Percentiles rank a stretch among this genome's conserved stretches.
Evolutionary conservation across 169 alveolate genomes (phyloP).

Genomic region (Eimeria necatrix): DNA sequence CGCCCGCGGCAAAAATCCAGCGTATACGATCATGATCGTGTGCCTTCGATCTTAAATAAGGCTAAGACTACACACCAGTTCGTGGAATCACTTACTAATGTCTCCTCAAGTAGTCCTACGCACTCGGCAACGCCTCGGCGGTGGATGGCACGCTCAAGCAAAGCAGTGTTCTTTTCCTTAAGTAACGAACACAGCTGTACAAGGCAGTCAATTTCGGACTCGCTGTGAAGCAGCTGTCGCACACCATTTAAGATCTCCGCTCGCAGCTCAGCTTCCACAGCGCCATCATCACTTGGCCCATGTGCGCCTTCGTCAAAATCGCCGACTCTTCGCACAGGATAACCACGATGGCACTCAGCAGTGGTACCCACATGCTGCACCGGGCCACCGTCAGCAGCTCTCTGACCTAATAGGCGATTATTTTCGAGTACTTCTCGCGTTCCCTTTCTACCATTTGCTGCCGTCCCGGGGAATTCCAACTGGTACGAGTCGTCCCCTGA

Average conservation of each 20-base stretch:
- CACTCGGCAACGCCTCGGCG: conserved; percentile 77
- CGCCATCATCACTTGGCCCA: neutral
- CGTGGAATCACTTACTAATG: conserved; percentile 48
- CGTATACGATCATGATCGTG: too few relatives aligned
- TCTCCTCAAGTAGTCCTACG: conserved; percentile 60
- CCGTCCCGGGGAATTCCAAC: neutral
- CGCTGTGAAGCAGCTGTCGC: conserved; percentile 51
- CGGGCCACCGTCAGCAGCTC: neutral
- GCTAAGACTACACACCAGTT: neutral
- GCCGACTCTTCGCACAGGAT: neutral
- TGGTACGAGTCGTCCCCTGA: neutral
- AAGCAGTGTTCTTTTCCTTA: conserved; percentile 58
- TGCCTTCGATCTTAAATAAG: too few relatives aligned
- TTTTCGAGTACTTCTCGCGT: neutral
- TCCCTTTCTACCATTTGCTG: neutral
- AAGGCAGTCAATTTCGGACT: conserved; percentile 72
- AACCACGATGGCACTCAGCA: conserved; percentile 6
- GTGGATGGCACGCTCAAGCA: conserved; percentile 73
- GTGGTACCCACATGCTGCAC: neutral
- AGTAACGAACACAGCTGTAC: conserved; percentile 41
- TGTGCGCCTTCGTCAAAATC: neutral
- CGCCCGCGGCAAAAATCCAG: too few relatives aligned
- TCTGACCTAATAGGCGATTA: neutral
- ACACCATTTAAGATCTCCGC: conserved; percentile 52
- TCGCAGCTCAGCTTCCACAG: conserved; percentile 60